Percentiles rank a stretch among this genome's conserved stretches.
phyloP scores from a whole-genome alignment of 768 basidiomycete species.

The Termitomyces sp. region DNA sequence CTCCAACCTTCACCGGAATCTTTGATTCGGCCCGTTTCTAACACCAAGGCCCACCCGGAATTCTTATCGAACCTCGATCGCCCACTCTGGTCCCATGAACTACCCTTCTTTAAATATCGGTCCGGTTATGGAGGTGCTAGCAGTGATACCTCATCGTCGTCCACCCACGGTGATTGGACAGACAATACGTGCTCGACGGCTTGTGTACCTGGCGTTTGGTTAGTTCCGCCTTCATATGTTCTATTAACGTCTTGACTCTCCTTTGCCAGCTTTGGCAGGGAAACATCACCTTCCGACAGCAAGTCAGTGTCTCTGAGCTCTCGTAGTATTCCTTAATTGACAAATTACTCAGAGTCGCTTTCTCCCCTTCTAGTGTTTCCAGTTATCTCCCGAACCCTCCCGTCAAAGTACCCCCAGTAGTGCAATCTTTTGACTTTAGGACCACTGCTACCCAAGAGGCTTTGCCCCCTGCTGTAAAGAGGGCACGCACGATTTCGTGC shows the following conservation, averaged over 20 bases:
- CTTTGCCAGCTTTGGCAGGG: neutral
- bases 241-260: neutral
- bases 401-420: neutral
- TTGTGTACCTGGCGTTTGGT: constrained; percentile 3
- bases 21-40: neutral
- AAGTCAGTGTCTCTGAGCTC: neutral
- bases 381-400: neutral
- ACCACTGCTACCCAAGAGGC: neutral
- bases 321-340: neutral
- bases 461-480: neutral
- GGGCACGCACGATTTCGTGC: neutral
- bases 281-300: neutral
- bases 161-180: neutral
- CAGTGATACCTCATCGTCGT: constrained; percentile 4
- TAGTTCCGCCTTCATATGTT: neutral
- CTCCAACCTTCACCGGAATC: neutral
- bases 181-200: neutral
- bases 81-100: neutral
- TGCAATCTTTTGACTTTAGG: neutral
- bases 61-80: neutral
- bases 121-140: neutral
- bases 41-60: neutral
- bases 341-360: neutral
- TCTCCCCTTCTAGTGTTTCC: neutral
- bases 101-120: neutral